A percentile compares a stretch with the other conserved stretches of the same genome.
phyloP scores from a whole-genome alignment of 441 rosid species.

The Aleurites moluccanus region DNA sequence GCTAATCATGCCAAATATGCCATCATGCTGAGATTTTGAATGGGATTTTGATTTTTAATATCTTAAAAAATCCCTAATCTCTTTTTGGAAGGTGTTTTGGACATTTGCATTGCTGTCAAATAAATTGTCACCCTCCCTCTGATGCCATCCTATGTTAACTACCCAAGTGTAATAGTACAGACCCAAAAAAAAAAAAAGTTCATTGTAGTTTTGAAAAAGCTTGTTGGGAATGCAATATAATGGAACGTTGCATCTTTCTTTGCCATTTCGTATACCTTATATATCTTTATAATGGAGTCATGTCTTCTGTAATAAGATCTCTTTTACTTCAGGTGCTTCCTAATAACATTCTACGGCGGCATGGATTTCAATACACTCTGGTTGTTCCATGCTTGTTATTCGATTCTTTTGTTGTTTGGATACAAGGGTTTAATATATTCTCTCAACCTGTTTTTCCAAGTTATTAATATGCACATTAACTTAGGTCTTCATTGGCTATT shows the following conservation, averaged over 20 bases:
- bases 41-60: neutral
- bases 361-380: neutral
- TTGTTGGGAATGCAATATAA: neutral
- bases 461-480: neutral
- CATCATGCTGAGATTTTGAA: neutral
- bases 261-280: neutral
- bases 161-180: neutral
- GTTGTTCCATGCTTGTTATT: neutral
- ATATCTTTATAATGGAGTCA: neutral
- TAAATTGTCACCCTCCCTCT: neutral
- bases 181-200: neutral
- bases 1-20: neutral
- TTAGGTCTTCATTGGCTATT: neutral
- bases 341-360: neutral
- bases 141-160: conserved; percentile 1
- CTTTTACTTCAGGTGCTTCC: neutral
- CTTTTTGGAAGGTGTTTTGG: neutral
- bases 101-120: neutral
- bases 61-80: neutral
- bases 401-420: neutral
- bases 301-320: neutral
- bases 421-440: neutral
- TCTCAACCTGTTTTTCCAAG: neutral
- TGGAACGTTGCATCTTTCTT: neutral
- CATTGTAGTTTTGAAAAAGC: neutral